Conservation (phyloP, 495 filamentous ascomycete genomes). For the Niebla homalea region DNA sequence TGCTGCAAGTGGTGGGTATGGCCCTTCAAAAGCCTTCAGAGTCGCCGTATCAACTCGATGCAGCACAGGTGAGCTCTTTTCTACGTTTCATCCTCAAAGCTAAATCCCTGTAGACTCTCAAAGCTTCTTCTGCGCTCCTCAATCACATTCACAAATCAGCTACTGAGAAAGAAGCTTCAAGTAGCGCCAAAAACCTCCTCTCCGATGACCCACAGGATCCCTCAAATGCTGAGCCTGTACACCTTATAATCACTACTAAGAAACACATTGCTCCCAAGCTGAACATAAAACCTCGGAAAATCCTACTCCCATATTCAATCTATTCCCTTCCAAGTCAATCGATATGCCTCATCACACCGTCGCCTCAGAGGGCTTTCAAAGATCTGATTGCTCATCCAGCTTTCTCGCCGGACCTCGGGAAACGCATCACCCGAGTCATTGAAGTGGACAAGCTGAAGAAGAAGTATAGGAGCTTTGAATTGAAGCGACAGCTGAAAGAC, state of each 20-base stretch:
- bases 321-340: slow-evolving; percentile 46
- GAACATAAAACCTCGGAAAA: slow-evolving; percentile 65
- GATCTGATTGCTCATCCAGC: slow-evolving; percentile 62
- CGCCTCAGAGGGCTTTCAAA: slow-evolving; percentile 84
- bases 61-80: slow-evolving; percentile 37
- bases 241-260: slow-evolving; percentile 81
- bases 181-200: slow-evolving; percentile 63
- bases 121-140: slow-evolving; percentile 70
- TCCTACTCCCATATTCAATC: slow-evolving; percentile 54
- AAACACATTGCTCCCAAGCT: slow-evolving; percentile 66
- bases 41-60: slow-evolving; percentile 54
- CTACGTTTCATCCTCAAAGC: background rate
- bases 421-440: slow-evolving; percentile 68
- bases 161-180: slow-evolving; percentile 37
- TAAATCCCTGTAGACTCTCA: slow-evolving; percentile 41
- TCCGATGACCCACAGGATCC: slow-evolving; percentile 40
- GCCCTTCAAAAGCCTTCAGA: slow-evolving; percentile 38
- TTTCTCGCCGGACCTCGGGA: slow-evolving; percentile 59
- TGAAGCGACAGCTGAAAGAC: slow-evolving; percentile 62
- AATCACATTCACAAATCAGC: slow-evolving; percentile 61
- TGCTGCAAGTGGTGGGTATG: slow-evolving; percentile 30
- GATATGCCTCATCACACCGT: slow-evolving; percentile 71
- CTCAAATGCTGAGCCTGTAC: slow-evolving; percentile 52
- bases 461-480: slow-evolving; percentile 79
- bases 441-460: slow-evolving; percentile 68